Evolutionary conservation across 306 rosid genomes (phyloP).

Genomic region (Purshia tridentata): DNA sequence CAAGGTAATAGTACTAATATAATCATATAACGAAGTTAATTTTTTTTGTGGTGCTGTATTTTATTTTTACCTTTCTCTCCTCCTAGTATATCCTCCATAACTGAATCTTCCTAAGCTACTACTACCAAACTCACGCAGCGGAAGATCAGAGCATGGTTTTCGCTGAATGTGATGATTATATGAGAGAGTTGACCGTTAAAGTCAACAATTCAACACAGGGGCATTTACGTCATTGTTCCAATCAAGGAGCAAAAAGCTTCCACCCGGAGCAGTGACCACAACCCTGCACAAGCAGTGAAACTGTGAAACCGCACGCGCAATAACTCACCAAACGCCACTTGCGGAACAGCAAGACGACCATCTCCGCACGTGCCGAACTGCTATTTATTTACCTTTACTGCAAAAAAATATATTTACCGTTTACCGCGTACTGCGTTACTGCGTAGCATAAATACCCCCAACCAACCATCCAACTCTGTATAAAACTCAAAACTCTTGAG

Average conservation of each 20-base stretch:
- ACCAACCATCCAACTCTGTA: slow-evolving; percentile 27
- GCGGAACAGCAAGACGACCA: slow-evolving; percentile 3
- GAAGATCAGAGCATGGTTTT: neutral
- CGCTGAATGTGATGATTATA: neutral
- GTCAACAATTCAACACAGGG: neutral
- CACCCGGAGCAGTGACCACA: neutral
- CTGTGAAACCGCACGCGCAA: slow-evolving; percentile 18
- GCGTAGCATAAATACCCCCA: slow-evolving; percentile 64
- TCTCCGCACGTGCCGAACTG: slow-evolving; percentile 12
- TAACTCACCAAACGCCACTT: neutral
- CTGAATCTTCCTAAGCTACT: neutral
- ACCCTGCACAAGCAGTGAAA: neutral
- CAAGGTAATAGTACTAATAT: too few relatives aligned
- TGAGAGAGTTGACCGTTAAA: neutral
- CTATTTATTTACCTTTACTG: too few relatives aligned
- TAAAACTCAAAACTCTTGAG: neutral
- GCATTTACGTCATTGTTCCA: slow-evolving; percentile 4
- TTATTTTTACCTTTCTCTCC: too few relatives aligned
- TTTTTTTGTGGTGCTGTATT: too few relatives aligned
- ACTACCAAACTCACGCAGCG: neutral
- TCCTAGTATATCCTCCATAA: too few relatives aligned
- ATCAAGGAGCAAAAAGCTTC: neutral
- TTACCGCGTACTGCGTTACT: neutral
- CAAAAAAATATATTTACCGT: neutral
- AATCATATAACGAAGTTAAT: too few relatives aligned